These are phyloP conservation scores for Pythium phragmiticola DNA, from an alignment of 352 stramenopile species.

Conservation along the genomic window DNA sequence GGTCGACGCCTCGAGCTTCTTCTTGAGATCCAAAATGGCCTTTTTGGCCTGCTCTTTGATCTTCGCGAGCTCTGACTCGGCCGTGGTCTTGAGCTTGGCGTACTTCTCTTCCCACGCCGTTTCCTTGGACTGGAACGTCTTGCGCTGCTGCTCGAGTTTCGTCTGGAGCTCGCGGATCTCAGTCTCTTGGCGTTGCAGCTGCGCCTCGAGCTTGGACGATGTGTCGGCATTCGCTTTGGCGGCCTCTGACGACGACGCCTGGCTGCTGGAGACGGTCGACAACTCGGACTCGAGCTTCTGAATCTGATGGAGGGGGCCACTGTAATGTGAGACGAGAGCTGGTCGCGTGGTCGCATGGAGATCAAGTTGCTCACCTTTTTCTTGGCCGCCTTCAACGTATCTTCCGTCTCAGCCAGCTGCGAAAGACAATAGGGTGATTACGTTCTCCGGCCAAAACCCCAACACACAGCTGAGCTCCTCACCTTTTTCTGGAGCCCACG, in stretches of 20 bases:
- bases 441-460: neutral
- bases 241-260: constrained; percentile 37
- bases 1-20: constrained; percentile 58
- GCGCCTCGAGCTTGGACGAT: constrained; percentile 40
- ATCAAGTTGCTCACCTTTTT: constrained; percentile 43
- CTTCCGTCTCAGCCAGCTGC: constrained; percentile 19
- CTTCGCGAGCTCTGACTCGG: constrained; percentile 71
- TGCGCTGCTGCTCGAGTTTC: constrained; percentile 58
- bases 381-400: constrained; percentile 28
- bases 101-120: constrained; percentile 61
- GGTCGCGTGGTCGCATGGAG: no score
- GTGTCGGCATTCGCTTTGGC: constrained; percentile 24
- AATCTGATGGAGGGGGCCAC: constrained; percentile 33
- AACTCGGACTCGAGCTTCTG: constrained; percentile 61
- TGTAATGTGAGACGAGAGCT: no score
- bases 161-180: constrained; percentile 35
- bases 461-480: neutral
- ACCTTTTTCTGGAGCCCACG: constrained; percentile 61
- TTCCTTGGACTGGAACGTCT: constrained; percentile 44
- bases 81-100: constrained; percentile 73
- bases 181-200: constrained; percentile 41
- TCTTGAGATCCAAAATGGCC: constrained; percentile 82
- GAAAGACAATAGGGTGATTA: neutral
- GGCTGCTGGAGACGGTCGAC: constrained; percentile 27
- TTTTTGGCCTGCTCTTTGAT: constrained; percentile 89